Evolutionary conservation across 1,284 basidiomycete genomes (phyloP).

Genomic region (Fomes fomentarius): DNA sequence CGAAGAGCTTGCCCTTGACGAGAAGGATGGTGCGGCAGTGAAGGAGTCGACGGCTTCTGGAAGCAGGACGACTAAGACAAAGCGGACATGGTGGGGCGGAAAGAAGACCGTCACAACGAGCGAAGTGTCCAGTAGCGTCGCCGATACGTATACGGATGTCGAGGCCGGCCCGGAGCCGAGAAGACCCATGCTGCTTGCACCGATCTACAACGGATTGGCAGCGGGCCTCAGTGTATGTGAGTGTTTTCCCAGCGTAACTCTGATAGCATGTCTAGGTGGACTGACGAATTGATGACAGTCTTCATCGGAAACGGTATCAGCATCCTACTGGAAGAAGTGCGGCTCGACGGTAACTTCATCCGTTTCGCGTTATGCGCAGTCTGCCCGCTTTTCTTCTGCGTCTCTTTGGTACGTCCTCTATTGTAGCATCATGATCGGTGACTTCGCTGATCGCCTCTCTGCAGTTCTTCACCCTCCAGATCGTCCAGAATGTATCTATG

Average conservation of each 20-base stretch:
- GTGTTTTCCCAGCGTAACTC: conserved; percentile 9
- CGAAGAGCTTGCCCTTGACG: conserved; percentile 29
- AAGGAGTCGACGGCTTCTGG: conserved; percentile 19
- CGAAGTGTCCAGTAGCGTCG: conserved; percentile 17
- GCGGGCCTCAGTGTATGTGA: conserved; percentile 41
- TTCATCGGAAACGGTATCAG: conserved; percentile 44
- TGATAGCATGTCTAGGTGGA: neutral
- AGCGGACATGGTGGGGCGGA: conserved; percentile 40
- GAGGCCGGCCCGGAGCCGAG: conserved; percentile 37
- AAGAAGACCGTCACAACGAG: conserved; percentile 35
- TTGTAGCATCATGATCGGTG: neutral
- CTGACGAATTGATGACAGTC: conserved; percentile 30
- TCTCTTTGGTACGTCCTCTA: conserved; percentile 36
- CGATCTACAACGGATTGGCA: conserved; percentile 50
- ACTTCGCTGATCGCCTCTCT: conserved; percentile 16
- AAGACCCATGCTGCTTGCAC: conserved; percentile 45
- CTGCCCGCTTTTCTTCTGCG: conserved; percentile 46
- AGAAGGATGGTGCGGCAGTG: conserved; percentile 38
- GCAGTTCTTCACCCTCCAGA: conserved; percentile 40
- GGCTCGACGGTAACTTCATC: conserved; percentile 47
- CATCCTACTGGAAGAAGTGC: conserved; percentile 46
- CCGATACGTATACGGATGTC: conserved; percentile 29
- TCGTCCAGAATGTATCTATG: conserved; percentile 44
- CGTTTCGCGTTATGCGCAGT: conserved; percentile 47
- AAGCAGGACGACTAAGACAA: conserved; percentile 30